Conservation (phyloP, 768 basidiomycete species). For the Tulasnella calospora region DNA sequence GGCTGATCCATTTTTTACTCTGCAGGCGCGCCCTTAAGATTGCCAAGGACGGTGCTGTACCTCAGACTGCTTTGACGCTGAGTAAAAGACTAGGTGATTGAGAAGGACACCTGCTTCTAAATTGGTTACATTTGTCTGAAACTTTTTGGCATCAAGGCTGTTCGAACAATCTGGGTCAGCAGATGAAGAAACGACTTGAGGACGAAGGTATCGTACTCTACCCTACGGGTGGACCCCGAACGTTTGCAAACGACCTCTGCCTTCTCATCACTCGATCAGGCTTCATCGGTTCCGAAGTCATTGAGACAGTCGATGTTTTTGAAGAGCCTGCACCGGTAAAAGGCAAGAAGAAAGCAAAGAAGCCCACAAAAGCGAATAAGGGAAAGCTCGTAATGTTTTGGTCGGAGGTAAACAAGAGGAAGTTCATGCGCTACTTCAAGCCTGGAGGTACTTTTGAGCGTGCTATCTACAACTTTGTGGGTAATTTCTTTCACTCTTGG, state of each 20-base stretch:
- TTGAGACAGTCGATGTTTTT: neutral
- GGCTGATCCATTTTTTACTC: neutral
- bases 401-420: neutral
- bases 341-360: slow-evolving; percentile 1
- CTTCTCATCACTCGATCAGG: slow-evolving; percentile 14
- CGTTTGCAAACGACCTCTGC: neutral
- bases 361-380: neutral
- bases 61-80: neutral
- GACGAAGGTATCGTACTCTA: slow-evolving; percentile 21
- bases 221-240: neutral
- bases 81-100: slow-evolving; percentile 3
- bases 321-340: slow-evolving; percentile 16
- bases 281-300: slow-evolving; percentile 17
- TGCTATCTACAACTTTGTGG: neutral
- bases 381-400: slow-evolving; percentile 19
- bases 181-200: slow-evolving; percentile 26
- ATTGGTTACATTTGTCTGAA: too few relatives aligned
- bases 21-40: slow-evolving; percentile 17
- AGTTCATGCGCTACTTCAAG: slow-evolving; percentile 24
- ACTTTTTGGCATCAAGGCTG: slow-evolving; percentile 1
- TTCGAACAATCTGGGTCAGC: slow-evolving; percentile 10
- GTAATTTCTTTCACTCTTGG: neutral
- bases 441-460: slow-evolving; percentile 20
- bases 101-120: neutral
- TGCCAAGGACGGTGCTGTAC: neutral